Conservation (phyloP, 768 basidiomycete species). For the Leccinum disarticulatum region DNA sequence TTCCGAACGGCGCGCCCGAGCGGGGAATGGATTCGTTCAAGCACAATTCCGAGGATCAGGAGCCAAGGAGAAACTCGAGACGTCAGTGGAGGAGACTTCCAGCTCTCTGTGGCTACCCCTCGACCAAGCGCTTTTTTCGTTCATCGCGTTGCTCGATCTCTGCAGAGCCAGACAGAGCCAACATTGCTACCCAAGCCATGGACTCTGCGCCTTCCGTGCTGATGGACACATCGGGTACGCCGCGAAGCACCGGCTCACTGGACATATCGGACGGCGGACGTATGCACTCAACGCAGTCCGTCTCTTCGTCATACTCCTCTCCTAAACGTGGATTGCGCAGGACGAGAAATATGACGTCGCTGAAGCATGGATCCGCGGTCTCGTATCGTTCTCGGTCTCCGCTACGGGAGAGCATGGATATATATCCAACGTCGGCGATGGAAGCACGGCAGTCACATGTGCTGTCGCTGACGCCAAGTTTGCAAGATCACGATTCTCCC, state of each 20-base stretch:
- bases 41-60: conserved; percentile 14
- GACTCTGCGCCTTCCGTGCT: conserved; percentile 23
- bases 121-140: conserved; percentile 8
- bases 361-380: conserved; percentile 28
- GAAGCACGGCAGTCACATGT: conserved; percentile 23
- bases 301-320: conserved; percentile 26
- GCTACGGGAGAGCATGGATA: conserved; percentile 23
- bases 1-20: conserved; percentile 15
- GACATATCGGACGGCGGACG: conserved; percentile 15
- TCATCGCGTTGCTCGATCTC: conserved; percentile 12
- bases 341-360: conserved; percentile 36
- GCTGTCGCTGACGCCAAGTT: conserved; percentile 19
- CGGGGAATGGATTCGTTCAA: conserved; percentile 2
- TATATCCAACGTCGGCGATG: conserved; percentile 12
- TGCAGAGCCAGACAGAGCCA: not conserved
- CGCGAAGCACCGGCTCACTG: conserved; percentile 22
- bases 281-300: conserved; percentile 22
- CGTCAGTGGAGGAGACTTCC: conserved; percentile 22
- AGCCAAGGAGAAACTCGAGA: conserved; percentile 14
- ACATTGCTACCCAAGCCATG: conserved; percentile 11
- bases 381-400: conserved; percentile 24
- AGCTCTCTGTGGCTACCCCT: conserved; percentile 21
- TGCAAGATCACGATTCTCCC: conserved; percentile 22
- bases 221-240: conserved; percentile 21
- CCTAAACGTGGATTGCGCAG: conserved; percentile 40